These are phyloP conservation scores for Styphnolobium japonicum DNA, from an alignment of 306 rosid species.

Conservation along the genomic window DNA sequence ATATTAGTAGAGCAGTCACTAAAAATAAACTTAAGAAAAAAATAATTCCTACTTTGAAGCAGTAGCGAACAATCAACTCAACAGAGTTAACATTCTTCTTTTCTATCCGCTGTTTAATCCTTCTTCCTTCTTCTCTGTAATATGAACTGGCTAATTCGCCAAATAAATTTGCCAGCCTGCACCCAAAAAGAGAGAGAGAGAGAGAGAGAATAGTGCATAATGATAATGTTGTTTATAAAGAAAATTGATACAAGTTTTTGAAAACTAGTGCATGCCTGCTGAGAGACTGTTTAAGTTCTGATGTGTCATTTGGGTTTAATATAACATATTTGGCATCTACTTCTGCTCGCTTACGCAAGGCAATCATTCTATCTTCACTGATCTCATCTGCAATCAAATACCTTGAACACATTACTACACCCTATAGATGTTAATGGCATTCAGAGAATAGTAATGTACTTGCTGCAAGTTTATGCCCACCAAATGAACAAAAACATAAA, in stretches of 20 bases:
- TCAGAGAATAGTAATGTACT: background rate
- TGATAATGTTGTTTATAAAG: background rate
- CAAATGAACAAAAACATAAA: background rate
- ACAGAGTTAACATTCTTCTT: constrained; percentile 60
- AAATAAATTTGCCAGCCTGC: constrained; percentile 66
- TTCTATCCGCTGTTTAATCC: constrained; percentile 71
- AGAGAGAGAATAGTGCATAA: background rate
- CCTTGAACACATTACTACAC: background rate
- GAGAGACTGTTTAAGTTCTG: constrained; percentile 56
- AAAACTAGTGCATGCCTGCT: constrained; percentile 44
- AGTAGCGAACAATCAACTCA: constrained; percentile 80
- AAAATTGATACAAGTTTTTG: background rate
- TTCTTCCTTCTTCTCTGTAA: constrained; percentile 86
- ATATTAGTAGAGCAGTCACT: background rate
- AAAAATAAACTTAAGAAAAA: background rate
- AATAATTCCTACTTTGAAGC: constrained; percentile 68
- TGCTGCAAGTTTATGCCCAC: background rate
- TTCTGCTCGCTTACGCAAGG: constrained; percentile 88
- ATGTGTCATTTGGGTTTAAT: constrained; percentile 56
- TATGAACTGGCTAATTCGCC: constrained; percentile 64
- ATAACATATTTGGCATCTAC: constrained; percentile 69
- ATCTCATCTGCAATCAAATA: constrained; percentile 58
- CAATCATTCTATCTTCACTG: constrained; percentile 82
- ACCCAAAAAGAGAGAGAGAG: background rate
- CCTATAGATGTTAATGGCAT: background rate